Conservation (phyloP, 2,329 filamentous ascomycete genomes). For the Neonectria coccinea region DNA sequence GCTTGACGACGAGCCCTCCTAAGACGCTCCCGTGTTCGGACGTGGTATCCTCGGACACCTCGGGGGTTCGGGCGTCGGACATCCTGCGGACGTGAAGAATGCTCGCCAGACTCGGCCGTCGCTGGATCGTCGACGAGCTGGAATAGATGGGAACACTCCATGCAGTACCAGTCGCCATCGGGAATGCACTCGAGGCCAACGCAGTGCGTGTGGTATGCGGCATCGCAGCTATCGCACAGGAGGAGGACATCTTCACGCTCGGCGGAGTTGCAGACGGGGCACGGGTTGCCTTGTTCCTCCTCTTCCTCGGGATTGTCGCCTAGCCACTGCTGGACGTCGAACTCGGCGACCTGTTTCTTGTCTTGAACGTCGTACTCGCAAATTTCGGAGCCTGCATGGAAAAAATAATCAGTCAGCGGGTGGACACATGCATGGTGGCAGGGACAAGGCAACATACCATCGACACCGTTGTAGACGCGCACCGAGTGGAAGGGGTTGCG, state of each 20-base stretch:
- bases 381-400: constrained; percentile 62
- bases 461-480: constrained; percentile 81
- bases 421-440: constrained; percentile 32
- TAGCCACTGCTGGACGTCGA: constrained; percentile 80
- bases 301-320: constrained; percentile 79
- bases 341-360: constrained; percentile 89
- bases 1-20: constrained; percentile 67
- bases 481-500: constrained; percentile 91
- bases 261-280: constrained; percentile 83
- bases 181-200: constrained; percentile 84
- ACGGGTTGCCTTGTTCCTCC: constrained; percentile 77
- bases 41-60: constrained; percentile 51
- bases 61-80: constrained; percentile 49
- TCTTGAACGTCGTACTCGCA: constrained; percentile 77
- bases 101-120: constrained; percentile 50
- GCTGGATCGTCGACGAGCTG: constrained; percentile 49
- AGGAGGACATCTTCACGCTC: constrained; percentile 88
- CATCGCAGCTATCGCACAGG: constrained; percentile 91
- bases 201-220: constrained; percentile 91
- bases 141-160: constrained; percentile 75
- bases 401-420: constrained; percentile 33
- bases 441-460: constrained; percentile 70
- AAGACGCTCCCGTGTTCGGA: constrained; percentile 69
- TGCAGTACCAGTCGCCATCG: constrained; percentile 88
- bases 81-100: constrained; percentile 47